Evolutionary conservation across 805 yeast species (phyloP).

Genomic region (Nakazawaea wyomingensis): DNA sequence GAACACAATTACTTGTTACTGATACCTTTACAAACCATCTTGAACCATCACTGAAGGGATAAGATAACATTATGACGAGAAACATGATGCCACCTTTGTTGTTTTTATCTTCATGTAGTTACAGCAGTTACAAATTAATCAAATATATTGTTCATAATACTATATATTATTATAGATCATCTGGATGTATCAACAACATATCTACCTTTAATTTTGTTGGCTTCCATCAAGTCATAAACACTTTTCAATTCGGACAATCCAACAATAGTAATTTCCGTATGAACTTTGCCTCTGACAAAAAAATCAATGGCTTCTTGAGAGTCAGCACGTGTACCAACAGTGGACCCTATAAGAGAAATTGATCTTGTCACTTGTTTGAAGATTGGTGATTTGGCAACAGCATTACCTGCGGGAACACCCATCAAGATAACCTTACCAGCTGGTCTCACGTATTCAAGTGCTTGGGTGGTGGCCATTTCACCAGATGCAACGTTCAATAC

Average conservation of each 20-base stretch:
- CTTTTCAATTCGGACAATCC: constrained; percentile 66
- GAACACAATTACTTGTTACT: too few relatives aligned
- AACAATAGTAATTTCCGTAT: constrained; percentile 51
- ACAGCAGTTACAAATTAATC: too few relatives aligned
- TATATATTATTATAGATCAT: too few relatives aligned
- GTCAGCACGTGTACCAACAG: constrained; percentile 77
- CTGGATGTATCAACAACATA: constrained; percentile 76
- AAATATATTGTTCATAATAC: too few relatives aligned
- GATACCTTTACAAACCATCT: too few relatives aligned
- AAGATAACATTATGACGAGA: too few relatives aligned
- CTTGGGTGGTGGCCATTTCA: not conserved
- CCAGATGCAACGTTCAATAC: not conserved
- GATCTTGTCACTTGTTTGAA: constrained; percentile 23
- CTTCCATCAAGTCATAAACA: constrained; percentile 72
- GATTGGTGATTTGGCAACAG: not conserved
- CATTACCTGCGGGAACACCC: not conserved
- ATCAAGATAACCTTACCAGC: not conserved
- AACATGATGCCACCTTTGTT: too few relatives aligned
- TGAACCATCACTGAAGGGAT: too few relatives aligned
- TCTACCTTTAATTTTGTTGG: constrained; percentile 83
- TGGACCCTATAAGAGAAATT: constrained; percentile 61
- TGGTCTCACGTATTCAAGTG: not conserved
- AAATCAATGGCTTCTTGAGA: constrained; percentile 31
- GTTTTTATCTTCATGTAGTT: too few relatives aligned
- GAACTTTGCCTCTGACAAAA: constrained; percentile 10